Conservation (phyloP, 495 filamentous ascomycete species). For the Penicillium taxi region DNA sequence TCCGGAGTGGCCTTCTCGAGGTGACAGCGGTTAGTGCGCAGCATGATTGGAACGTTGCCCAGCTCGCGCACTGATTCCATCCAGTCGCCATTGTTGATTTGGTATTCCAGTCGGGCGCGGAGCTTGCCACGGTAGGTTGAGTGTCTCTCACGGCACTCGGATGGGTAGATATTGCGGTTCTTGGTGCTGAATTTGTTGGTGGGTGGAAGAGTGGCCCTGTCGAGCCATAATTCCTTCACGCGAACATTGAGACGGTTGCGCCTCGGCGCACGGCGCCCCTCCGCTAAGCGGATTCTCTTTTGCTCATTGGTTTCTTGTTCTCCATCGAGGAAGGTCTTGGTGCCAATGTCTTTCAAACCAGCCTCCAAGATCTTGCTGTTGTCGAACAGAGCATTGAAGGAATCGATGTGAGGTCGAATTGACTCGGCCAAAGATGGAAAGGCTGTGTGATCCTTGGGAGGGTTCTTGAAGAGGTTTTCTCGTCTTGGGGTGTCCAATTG, state of each 20-base stretch:
- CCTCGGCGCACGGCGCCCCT: slow-evolving; percentile 41
- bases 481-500: slow-evolving; percentile 73
- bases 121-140: slow-evolving; percentile 84
- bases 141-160: slow-evolving; percentile 92
- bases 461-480: slow-evolving; percentile 79
- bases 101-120: slow-evolving; percentile 69
- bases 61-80: slow-evolving; percentile 71
- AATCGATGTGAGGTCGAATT: slow-evolving; percentile 82
- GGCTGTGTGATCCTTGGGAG: slow-evolving; percentile 76
- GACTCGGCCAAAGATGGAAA: slow-evolving; percentile 80
- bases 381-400: slow-evolving; percentile 90
- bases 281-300: slow-evolving; percentile 31
- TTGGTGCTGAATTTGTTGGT: slow-evolving; percentile 69
- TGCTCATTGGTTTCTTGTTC: slow-evolving; percentile 41
- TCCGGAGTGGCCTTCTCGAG: slow-evolving; percentile 76
- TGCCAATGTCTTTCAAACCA: slow-evolving; percentile 80
- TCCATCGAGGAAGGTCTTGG: slow-evolving; percentile 78
- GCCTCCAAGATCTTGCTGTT: slow-evolving; percentile 61
- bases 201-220: slow-evolving; percentile 63
- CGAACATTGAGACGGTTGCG: slow-evolving; percentile 67
- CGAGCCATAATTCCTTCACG: slow-evolving; percentile 68
- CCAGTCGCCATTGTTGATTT: slow-evolving; percentile 78
- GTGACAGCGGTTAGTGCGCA: slow-evolving; percentile 87
- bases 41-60: slow-evolving; percentile 86
- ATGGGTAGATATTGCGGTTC: slow-evolving; percentile 77